Base-by-base conservation (phyloP, 176 grass and related monocot species). In the Musa schizocarpa region DNA sequence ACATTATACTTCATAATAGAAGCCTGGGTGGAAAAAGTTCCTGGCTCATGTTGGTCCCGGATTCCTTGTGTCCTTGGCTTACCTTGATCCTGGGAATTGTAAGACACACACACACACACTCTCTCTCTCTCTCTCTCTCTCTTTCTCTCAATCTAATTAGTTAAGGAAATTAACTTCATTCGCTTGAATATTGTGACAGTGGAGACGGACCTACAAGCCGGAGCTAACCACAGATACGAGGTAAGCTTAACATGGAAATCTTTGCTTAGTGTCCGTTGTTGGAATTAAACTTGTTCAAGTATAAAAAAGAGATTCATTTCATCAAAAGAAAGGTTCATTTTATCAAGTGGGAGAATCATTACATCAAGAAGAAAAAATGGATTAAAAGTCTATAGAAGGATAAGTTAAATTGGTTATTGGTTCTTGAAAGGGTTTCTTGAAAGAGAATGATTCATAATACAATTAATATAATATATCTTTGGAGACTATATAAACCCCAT, bases 61-160 rank as follows among this genome's bases (percentile, higher is more conserved):
- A 61, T 98, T 98, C 85, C 92, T 98, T 65, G 90, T 98, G 48
- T 98, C 90, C 72, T 52, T 98, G 72, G 94, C 90, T 75, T 98
- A 98, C 59, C 72, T 98, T 27, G 94, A 98, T 89, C 94, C 94
- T 62, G 94, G 90, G 25, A 98, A 98, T 14, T 78, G 94, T 98
- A 74, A 83, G 72, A 48, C 21, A 22, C 22, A 22, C 22, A 22
- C 22, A 22, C 22, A 22, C 22, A 22, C 22, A 22, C 24, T 0
- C 24, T 22, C 55, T 34, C 8, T 53, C 25, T 64, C 71, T 78
- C 1, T 43, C 68, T 62, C 25, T 1, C 82, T 63, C 21, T 63
- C 13, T 25, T 1, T 24, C 23, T 24, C 24, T 24, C 1, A 17
- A 7, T 65, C 51, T 73, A 13, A 13, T 49, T 69, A 17, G 11